Evolutionary conservation across 345 rosid genomes (phyloP).

Genomic region (Litchi chinensis): DNA sequence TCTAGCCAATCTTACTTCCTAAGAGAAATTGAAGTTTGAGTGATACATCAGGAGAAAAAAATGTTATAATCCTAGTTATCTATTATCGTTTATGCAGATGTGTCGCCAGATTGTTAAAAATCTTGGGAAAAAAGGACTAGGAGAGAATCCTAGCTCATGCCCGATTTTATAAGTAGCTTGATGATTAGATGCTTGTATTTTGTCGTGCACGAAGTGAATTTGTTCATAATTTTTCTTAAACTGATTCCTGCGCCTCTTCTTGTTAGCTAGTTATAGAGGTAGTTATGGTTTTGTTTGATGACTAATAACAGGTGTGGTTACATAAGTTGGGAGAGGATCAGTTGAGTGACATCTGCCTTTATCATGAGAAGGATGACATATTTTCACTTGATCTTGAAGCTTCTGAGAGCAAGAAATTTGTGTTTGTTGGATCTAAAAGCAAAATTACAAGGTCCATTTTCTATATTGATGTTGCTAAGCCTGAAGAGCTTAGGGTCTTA

Average conservation of each 20-base stretch:
- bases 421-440: constrained; percentile 77
- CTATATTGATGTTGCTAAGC: constrained; percentile 64
- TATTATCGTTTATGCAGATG: no score
- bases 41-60: no score
- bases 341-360: constrained; percentile 68
- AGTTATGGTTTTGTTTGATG: constrained; percentile 15
- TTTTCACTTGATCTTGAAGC: constrained; percentile 67
- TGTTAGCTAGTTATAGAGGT: not conserved
- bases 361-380: constrained; percentile 89
- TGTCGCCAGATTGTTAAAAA: no score
- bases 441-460: constrained; percentile 67
- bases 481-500: constrained; percentile 67
- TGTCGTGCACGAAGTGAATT: not conserved
- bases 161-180: no score
- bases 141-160: no score
- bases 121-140: no score
- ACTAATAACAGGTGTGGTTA: constrained; percentile 68
- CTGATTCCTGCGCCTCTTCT: not conserved
- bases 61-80: no score
- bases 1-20: constrained; percentile 52
- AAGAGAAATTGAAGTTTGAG: no score
- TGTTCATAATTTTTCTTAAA: no score
- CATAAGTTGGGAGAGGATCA: constrained; percentile 85
- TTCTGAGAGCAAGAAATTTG: constrained; percentile 73
- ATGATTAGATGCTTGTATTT: no score